Conservation (phyloP, 2,329 filamentous ascomycete species). For the Scortechinia acanthostroma region DNA sequence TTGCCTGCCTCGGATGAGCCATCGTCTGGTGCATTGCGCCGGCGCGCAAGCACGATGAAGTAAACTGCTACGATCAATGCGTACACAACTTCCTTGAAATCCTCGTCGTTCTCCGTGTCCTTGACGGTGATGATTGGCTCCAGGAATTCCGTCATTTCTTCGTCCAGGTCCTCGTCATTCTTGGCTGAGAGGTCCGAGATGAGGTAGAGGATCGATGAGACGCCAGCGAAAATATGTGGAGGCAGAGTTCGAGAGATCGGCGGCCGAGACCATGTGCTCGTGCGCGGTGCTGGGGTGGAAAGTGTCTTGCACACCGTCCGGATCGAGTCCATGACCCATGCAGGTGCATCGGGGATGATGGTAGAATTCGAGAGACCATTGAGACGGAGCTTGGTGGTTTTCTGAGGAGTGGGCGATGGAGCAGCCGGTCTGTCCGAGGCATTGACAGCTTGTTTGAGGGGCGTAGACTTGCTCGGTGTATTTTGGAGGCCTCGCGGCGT, state of each 20-base stretch:
- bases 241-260: neutral
- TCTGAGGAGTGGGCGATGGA: neutral
- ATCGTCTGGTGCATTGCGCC: neutral
- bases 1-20: neutral
- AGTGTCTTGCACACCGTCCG: slow-evolving; percentile 1
- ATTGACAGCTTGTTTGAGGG: neutral
- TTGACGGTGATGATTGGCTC: neutral
- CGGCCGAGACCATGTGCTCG: neutral
- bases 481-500: slow-evolving; percentile 1
- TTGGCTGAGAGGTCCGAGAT: neutral
- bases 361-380: neutral
- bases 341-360: neutral
- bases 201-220: neutral
- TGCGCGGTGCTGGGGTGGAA: neutral
- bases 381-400: neutral
- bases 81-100: neutral
- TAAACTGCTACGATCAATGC: neutral
- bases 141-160: neutral
- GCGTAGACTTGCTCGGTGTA: neutral
- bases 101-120: neutral
- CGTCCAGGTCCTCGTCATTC: neutral
- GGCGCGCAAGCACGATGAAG: neutral
- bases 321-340: neutral
- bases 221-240: neutral
- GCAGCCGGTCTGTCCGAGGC: no score